Conservation (phyloP, 2,329 filamentous ascomycete genomes). For the Albifimbria verrucaria region DNA sequence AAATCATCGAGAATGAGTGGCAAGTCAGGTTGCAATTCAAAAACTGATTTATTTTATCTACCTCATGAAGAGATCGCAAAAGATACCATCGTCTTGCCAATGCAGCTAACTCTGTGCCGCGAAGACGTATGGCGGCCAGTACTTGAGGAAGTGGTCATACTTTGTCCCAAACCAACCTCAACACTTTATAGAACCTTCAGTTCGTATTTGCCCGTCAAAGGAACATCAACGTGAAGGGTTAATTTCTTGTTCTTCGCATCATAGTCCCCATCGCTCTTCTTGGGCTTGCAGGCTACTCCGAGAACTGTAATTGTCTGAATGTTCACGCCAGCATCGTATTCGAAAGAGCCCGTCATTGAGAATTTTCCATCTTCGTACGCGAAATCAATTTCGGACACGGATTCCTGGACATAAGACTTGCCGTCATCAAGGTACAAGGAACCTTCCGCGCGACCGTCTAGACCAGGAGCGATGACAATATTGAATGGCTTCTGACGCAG, state of each 20-base stretch:
- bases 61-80: no score
- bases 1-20: no score
- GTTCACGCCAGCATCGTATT: constrained; percentile 41
- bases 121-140: no score
- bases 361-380: constrained; percentile 51
- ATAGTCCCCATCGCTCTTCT: constrained; percentile 12
- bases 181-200: neutral
- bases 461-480: constrained; percentile 62
- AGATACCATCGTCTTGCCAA: no score
- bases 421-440: constrained; percentile 74
- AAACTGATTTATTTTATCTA: no score
- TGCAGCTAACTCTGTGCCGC: no score
- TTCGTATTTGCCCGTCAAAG: constrained; percentile 13
- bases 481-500: constrained; percentile 64
- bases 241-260: constrained; percentile 19
- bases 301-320: constrained; percentile 48
- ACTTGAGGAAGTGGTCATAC: no score
- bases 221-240: constrained; percentile 14
- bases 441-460: constrained; percentile 60
- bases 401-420: constrained; percentile 55
- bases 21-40: no score
- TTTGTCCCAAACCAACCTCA: no score
- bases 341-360: constrained; percentile 49
- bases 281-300: constrained; percentile 23
- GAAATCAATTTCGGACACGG: constrained; percentile 58